A percentile compares a stretch with the other conserved stretches of the same genome.
These are phyloP conservation scores for Rutstroemia sp. DNA, from an alignment of 2,329 filamentous ascomycete genomes.

Conservation along the genomic window DNA sequence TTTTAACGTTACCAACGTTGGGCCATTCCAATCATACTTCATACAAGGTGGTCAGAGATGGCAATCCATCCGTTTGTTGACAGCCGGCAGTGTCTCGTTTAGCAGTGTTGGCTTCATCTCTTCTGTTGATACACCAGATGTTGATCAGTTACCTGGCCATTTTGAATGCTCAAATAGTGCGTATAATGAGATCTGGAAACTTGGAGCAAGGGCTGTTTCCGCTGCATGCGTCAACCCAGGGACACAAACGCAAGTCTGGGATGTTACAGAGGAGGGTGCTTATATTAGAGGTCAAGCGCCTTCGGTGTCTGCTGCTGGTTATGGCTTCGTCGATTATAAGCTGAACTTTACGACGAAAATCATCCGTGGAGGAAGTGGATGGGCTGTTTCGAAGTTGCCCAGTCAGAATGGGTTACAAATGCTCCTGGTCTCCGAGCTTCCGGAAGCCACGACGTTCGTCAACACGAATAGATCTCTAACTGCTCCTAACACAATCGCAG, in stretches of 20 bases:
- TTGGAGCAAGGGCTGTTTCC: constrained; percentile 31
- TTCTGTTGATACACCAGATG: background rate
- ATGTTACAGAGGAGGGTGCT: constrained; percentile 30
- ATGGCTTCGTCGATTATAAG: no score
- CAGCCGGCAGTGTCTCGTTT: constrained; percentile 29
- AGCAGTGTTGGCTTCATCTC: background rate
- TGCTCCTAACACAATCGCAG: background rate
- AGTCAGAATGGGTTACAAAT: background rate
- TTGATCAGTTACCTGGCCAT: background rate
- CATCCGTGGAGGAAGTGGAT: no score
- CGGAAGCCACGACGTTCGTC: background rate
- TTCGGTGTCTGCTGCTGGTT: constrained; percentile 5
- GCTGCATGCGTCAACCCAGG: constrained; percentile 33
- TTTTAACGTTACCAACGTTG: constrained; percentile 27
- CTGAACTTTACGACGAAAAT: no score
- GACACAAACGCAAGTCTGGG: constrained; percentile 32
- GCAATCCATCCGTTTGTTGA: constrained; percentile 33
- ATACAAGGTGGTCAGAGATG: constrained; percentile 36
- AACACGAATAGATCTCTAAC: background rate
- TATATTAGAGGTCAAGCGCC: constrained; percentile 29
- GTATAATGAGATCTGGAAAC: constrained; percentile 32
- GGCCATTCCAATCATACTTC: constrained; percentile 29
- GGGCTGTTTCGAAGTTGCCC: no score
- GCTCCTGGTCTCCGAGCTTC: background rate
- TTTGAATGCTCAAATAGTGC: constrained; percentile 23